Base-by-base conservation (phyloP, 1,284 basidiomycete genomes). In the Leccinum pachyderme region DNA sequence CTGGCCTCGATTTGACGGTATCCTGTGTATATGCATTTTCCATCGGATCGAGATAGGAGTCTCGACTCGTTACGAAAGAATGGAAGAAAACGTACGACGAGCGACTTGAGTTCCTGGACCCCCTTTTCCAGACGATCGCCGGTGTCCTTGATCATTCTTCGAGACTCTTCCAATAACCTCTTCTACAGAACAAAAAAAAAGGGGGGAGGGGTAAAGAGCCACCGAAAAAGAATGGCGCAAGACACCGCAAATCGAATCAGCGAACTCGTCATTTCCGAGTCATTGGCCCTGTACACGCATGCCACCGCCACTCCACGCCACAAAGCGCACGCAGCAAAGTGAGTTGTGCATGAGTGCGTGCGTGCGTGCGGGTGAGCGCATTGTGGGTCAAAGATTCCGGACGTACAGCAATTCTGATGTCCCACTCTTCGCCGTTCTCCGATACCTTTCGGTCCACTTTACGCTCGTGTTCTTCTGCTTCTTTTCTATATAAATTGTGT, bases 381-480 rank as follows among this genome's bases (percentile, higher is more conserved):
- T 41, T 41, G 7, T 12, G 39, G 39, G 39, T 24, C 39, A 22
- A 31, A 41, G 39, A 41, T 12, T 24, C 22, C 39, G 39, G 41
- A 77, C 89, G 67, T 69, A 93, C 93, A 61, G 83, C 84, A 72
- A 89, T 91, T 70, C 86, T 86, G 67, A 93, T 78, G 61, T 92
- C 86, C 81, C 89, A 93, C 41, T 86, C 87, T 61, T 93, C 91
- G 24, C 81, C 64, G 27, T 77, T 81, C 47, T 84, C 81, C 8
- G 78, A 81, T 57, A 81, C 73, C 57, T 89, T 73, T 71, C 84
- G 84, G 63, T 87, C 83, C 24, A 87, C 74, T 63, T 82, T 86
- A 57, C 72, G 72, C 63, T 81, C 75, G 59, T 83, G 78, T 33
- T 84, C 76, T 58, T 77, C 80, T 18, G 79, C 81, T 74, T 95